phyloP scores from a whole-genome alignment of 2,329 filamentous ascomycete species.

The Achaetomium macrosporum region DNA sequence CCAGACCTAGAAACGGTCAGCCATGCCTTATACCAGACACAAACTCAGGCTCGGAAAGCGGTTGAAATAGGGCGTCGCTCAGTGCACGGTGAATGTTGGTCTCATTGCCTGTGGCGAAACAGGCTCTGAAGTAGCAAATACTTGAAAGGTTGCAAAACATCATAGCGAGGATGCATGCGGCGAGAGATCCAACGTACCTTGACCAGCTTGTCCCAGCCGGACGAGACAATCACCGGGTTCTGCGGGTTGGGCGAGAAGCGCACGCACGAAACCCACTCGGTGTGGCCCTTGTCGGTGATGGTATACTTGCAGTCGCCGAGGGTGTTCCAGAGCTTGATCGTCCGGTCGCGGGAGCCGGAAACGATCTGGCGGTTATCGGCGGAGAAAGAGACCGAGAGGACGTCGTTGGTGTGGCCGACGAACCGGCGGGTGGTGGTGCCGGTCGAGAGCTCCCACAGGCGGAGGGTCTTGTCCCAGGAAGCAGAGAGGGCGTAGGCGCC shows the following conservation, averaged over 20 bases:
- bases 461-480: slow-evolving; percentile 99
- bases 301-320: slow-evolving; percentile 99
- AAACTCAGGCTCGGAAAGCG: neutral
- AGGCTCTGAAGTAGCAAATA: slow-evolving; percentile 99
- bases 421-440: slow-evolving; percentile 97
- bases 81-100: slow-evolving; percentile 80
- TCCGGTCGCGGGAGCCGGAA: slow-evolving; percentile 94
- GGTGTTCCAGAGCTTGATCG: slow-evolving; percentile 99
- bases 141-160: slow-evolving; percentile 80
- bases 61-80: slow-evolving; percentile 43
- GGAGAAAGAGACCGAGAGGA: slow-evolving; percentile 99
- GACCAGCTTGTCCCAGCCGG: slow-evolving; percentile 99
- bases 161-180: slow-evolving; percentile 52
- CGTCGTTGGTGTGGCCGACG: slow-evolving; percentile 98
- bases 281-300: slow-evolving; percentile 99
- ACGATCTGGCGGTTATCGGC: slow-evolving; percentile 99
- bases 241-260: slow-evolving; percentile 99
- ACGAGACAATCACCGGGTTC: slow-evolving; percentile 98
- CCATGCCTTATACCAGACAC: neutral
- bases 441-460: slow-evolving; percentile 97
- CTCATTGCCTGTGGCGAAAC: slow-evolving; percentile 73
- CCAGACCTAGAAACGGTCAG: slow-evolving; percentile 67
- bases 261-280: slow-evolving; percentile 99
- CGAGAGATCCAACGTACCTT: slow-evolving; percentile 66
- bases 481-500: slow-evolving; percentile 98